phyloP scores from a whole-genome alignment of 306 rosid genomes.

The Pyrus bretschneideri region DNA sequence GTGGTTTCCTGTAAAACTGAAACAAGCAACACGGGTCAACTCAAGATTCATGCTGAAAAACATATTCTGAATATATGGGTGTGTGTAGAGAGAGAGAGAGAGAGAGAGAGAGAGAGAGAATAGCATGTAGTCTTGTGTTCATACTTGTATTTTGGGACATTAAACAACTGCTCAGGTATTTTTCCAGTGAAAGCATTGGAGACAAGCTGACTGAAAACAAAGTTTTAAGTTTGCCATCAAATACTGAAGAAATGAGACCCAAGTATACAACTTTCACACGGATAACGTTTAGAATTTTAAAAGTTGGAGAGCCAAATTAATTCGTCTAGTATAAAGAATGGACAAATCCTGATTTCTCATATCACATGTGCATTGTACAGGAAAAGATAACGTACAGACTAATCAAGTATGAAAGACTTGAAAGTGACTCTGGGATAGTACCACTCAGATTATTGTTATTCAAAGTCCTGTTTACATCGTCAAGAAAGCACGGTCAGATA shows the following conservation, averaged over 20 bases:
- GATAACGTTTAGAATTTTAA: slow-evolving; percentile 12
- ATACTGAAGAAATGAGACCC: slow-evolving; percentile 13
- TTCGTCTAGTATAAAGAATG: background rate
- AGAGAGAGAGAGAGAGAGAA: background rate
- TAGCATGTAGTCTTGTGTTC: slow-evolving; percentile 4
- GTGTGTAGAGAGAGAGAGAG: background rate
- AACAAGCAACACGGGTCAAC: slow-evolving; percentile 21
- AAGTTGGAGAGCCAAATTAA: slow-evolving; percentile 3
- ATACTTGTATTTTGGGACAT: slow-evolving; percentile 73
- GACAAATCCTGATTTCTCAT: background rate
- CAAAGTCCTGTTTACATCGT: slow-evolving; percentile 59
- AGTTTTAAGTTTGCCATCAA: slow-evolving; percentile 30
- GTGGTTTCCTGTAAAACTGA: slow-evolving; percentile 85
- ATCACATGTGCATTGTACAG: slow-evolving; percentile 10
- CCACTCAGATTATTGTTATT: slow-evolving; percentile 74
- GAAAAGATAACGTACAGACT: slow-evolving; percentile 53
- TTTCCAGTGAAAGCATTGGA: slow-evolving; percentile 66
- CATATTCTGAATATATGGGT: background rate
- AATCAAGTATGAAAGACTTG: slow-evolving; percentile 48
- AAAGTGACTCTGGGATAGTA: slow-evolving; percentile 73
- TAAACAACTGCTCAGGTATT: slow-evolving; percentile 60
- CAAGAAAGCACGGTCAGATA: slow-evolving; percentile 20
- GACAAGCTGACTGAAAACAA: slow-evolving; percentile 66
- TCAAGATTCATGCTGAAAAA: background rate
- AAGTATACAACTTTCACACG: background rate